Conservation (phyloP, 305 asterid species). For the Coffea humblotiana region DNA sequence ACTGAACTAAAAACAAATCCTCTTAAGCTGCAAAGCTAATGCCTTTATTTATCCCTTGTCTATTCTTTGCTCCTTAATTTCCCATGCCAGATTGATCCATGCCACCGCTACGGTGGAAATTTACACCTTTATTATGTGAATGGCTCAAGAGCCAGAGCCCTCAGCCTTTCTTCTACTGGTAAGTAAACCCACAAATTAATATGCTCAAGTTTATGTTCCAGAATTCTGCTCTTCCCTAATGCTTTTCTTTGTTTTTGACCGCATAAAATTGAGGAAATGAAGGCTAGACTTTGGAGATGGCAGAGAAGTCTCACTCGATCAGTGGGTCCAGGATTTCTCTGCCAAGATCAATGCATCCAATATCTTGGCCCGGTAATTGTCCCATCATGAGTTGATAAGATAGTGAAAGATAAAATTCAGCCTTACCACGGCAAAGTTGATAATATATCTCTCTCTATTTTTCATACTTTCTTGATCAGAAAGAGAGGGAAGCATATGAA, state of each 20-base stretch:
- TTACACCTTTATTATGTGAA: conserved; percentile 51
- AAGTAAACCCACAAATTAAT: conserved; percentile 7
- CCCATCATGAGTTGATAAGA: background rate
- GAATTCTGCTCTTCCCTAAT: background rate
- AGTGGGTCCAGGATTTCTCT: conserved; percentile 54
- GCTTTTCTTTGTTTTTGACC: background rate
- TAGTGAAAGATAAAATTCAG: background rate
- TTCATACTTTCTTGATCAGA: conserved; percentile 27
- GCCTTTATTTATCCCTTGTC: background rate
- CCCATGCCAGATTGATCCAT: conserved; percentile 52
- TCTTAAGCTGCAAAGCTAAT: background rate
- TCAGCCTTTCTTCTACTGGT: conserved; percentile 75
- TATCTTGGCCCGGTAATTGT: conserved; percentile 63
- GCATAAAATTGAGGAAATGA: background rate
- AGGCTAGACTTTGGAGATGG: conserved; percentile 76
- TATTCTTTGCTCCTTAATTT: background rate
- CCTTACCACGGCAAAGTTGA: background rate
- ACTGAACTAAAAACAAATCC: background rate
- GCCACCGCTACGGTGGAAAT: conserved; percentile 71
- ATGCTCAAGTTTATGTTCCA: background rate
- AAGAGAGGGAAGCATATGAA: conserved; percentile 52
- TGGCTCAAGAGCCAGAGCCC: conserved; percentile 50
- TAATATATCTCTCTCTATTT: background rate
- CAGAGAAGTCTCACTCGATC: conserved; percentile 44
- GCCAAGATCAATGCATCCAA: conserved; percentile 53